These are phyloP conservation scores for Paradendryphiella salina DNA, from an alignment of 2,329 filamentous ascomycete species.

Conservation along the genomic window DNA sequence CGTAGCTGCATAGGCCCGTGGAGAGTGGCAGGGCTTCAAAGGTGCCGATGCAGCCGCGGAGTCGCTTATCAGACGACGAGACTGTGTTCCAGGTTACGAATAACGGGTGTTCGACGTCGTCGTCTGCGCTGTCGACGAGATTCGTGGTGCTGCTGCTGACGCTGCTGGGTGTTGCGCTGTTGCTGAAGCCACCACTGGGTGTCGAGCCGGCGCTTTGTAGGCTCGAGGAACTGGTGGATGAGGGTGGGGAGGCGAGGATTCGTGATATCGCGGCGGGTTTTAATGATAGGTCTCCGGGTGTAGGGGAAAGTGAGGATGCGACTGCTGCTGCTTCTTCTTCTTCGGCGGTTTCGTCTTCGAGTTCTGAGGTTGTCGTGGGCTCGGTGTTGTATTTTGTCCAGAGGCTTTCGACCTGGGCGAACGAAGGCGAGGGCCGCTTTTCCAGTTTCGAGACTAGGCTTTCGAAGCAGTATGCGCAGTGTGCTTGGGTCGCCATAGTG, in stretches of 20 bases:
- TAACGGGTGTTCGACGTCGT: slow-evolving; percentile 62
- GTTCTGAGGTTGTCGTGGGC: slow-evolving; percentile 18
- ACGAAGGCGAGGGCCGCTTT: slow-evolving; percentile 65
- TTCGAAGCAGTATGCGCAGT: slow-evolving; percentile 95
- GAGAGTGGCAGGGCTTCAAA: slow-evolving; percentile 12
- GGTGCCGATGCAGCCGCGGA: slow-evolving; percentile 95
- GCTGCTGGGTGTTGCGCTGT: slow-evolving; percentile 45
- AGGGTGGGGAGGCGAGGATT: slow-evolving; percentile 48
- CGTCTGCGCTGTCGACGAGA: slow-evolving; percentile 44
- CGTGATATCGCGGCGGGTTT: slow-evolving; percentile 52
- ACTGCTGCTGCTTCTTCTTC: slow-evolving; percentile 1
- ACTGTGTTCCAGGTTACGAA: slow-evolving; percentile 95
- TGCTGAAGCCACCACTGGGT: slow-evolving; percentile 46
- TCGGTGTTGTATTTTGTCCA: slow-evolving; percentile 60
- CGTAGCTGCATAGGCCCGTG: slow-evolving; percentile 12
- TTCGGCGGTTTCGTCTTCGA: slow-evolving; percentile 7
- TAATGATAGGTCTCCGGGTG: slow-evolving; percentile 32
- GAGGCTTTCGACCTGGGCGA: slow-evolving; percentile 70
- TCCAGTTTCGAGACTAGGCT: slow-evolving; percentile 75
- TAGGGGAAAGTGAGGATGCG: slow-evolving; percentile 7
- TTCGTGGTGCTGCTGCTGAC: slow-evolving; percentile 39
- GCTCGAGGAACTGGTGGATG: slow-evolving; percentile 51
- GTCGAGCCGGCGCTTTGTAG: slow-evolving; percentile 55
- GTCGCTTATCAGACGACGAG: slow-evolving; percentile 60
- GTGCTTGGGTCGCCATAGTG: slow-evolving; percentile 77